Evolutionary conservation across 2,329 filamentous ascomycete species (phyloP), one percentile per base, ranked within the genome.

Genomic region (Phaeoacremonium minimum): DNA sequence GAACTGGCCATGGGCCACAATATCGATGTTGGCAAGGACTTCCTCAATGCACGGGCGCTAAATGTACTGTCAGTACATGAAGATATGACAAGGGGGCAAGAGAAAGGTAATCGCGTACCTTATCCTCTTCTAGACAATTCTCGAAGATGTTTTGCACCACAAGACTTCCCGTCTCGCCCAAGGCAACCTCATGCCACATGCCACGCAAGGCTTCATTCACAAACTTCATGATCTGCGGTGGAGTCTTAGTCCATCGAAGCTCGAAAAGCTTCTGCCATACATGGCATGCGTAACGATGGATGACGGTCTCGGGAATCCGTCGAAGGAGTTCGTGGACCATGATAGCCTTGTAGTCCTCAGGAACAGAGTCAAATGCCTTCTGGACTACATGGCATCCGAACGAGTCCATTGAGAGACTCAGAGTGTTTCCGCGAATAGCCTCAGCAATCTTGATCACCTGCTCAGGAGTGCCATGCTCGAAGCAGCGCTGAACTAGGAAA

Each of bases 231-330:
- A 98, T 95, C 62, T 96, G 90, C 16, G 93, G 93, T 29, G 93
- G 93, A 28, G 89, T 87, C 52, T 90, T 85, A 45, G 83, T 88
- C 93, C 93, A 98, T 54, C 93, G 85, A 49, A 98, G 78, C 63
- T 98, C 93, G 59, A 98, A 98, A 18, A 98, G 78, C 71, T 98
- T 98, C 69, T 98, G 93, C 93, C 93, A 98, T 45, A 98, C 93
- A 61, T 98, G 93, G 55, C 93, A 98, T 41, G 93, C 93, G 64
- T 98, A 98, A 48, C 94, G 86, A 64, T 98, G 94, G 56, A 98
- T 93, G 46, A 98, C 90, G 3, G 93, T 98, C 64, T 98, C 91
- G 0, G 91, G 93, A 46, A 98, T 98, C 37, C 89, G 84, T 43
- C 89, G 87, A 40, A 98, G 80, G 17, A 98, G 75, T 58, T 98